These are phyloP conservation scores for Colletotrichum eremochloae DNA, from an alignment of 2,329 filamentous ascomycete species.

Conservation along the genomic window DNA sequence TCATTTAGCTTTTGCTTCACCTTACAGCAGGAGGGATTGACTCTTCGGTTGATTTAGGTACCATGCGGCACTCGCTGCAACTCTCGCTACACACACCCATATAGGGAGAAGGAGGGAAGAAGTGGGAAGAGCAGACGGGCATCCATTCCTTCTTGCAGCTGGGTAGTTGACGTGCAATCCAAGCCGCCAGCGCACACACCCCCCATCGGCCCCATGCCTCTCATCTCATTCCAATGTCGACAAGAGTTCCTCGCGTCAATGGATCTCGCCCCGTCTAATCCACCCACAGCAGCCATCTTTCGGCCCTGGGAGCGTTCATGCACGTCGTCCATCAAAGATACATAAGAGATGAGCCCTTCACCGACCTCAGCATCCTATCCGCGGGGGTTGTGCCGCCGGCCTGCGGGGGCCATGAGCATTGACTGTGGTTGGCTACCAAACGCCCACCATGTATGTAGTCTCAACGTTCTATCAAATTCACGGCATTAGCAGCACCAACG, in stretches of 20 bases:
- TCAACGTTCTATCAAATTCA: constrained; percentile 18
- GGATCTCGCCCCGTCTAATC: constrained; percentile 37
- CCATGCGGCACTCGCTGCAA: neutral
- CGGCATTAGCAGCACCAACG: neutral
- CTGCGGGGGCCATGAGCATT: constrained; percentile 12
- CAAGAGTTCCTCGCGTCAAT: constrained; percentile 29
- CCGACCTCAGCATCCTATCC: constrained; percentile 41
- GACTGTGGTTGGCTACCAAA: constrained; percentile 25
- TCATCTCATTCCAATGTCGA: constrained; percentile 21
- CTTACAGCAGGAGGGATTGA: constrained; percentile 14
- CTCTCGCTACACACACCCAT: constrained; percentile 6
- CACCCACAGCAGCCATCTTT: constrained; percentile 32
- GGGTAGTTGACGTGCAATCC: constrained; percentile 1
- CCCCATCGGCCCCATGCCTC: constrained; percentile 21
- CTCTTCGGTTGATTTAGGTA: constrained; percentile 44
- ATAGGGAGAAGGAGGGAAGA: constrained; percentile 4
- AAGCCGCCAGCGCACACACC: constrained; percentile 23
- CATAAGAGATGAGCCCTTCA: constrained; percentile 39
- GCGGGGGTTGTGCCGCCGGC: constrained; percentile 30
- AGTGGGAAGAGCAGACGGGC: constrained; percentile 9
- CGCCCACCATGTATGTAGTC: constrained; percentile 8
- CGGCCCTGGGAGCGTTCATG: constrained; percentile 43
- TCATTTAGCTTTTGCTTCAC: constrained; percentile 30
- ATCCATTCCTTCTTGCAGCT: constrained; percentile 14
- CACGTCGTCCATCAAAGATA: constrained; percentile 39